A percentile compares a stretch with the other conserved stretches of the same genome.
Evolutionary conservation across 495 filamentous ascomycete species (phyloP).

Genomic region (Tuber magnatum): DNA sequence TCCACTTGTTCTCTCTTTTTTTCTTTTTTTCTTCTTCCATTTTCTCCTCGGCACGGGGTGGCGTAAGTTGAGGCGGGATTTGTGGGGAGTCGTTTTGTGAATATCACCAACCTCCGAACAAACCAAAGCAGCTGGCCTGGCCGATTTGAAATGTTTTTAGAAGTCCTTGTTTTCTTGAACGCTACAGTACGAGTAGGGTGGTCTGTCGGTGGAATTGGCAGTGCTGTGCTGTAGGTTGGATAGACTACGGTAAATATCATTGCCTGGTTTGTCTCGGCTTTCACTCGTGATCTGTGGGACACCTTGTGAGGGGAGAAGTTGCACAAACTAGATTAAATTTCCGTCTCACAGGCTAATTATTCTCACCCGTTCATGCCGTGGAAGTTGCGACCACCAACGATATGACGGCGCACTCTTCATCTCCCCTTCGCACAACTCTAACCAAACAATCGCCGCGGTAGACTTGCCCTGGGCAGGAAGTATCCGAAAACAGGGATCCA

Average conservation of each 20-base stretch:
- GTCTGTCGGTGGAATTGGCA: not conserved
- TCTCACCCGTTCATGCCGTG: not conserved
- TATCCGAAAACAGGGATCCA: too few relatives aligned
- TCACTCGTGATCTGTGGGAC: not conserved
- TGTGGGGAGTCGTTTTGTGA: constrained; percentile 31
- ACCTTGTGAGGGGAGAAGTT: not conserved
- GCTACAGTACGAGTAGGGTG: not conserved
- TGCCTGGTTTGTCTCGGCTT: not conserved
- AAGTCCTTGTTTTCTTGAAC: not conserved
- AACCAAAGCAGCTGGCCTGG: constrained; percentile 34
- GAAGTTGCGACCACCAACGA: not conserved
- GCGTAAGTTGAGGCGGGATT: constrained; percentile 31
- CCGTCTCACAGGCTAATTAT: not conserved
- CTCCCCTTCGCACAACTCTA: not conserved
- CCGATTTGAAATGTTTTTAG: not conserved
- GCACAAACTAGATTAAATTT: not conserved
- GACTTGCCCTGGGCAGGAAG: too few relatives aligned
- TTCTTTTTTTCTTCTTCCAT: constrained; percentile 30
- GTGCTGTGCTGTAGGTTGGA: not conserved
- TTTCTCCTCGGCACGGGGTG: constrained; percentile 28
- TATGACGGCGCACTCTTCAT: not conserved
- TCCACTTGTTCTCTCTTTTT: constrained; percentile 21
- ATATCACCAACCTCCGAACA: constrained; percentile 37
- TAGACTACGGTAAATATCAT: not conserved
- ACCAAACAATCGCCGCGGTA: not conserved